phyloP scores from a whole-genome alignment of 345 rosid genomes.

The Nasturtium officinale region DNA sequence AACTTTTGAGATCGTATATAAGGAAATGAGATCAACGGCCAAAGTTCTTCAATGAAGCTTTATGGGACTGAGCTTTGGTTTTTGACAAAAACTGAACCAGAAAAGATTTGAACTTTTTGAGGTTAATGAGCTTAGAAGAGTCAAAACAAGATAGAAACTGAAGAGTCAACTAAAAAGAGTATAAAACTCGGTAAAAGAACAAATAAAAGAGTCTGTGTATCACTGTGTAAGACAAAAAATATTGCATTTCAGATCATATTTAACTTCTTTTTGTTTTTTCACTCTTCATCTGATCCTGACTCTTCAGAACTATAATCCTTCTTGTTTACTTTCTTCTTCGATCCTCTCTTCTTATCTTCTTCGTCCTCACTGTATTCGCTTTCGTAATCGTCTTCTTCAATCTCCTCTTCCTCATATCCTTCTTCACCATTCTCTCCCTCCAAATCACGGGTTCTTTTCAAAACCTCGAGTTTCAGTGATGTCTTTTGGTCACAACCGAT shows the following conservation, averaged over 20 bases:
- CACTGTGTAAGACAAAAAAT: constrained; percentile 15
- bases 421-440: constrained; percentile 74
- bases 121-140: constrained; percentile 8
- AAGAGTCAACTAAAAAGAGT: not conserved
- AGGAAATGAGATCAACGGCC: not conserved
- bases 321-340: constrained; percentile 55
- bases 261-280: constrained; percentile 29
- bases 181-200: not conserved
- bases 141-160: constrained; percentile 1
- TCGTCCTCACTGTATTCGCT: constrained; percentile 94
- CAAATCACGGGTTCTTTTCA: constrained; percentile 69
- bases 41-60: constrained; percentile 19
- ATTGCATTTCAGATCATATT: constrained; percentile 30
- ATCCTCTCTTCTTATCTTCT: constrained; percentile 61
- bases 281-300: constrained; percentile 72
- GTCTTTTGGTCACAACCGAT: constrained; percentile 81
- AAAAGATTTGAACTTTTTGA: not conserved
- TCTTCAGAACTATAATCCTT: constrained; percentile 64
- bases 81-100: not conserved
- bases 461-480: constrained; percentile 67
- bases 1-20: constrained; percentile 16
- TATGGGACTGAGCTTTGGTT: constrained; percentile 6
- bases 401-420: constrained; percentile 73
- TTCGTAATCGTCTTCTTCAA: constrained; percentile 86
- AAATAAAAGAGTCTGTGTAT: constrained; percentile 2